Evolutionary conservation across 2,329 filamentous ascomycete species (phyloP).

Genomic region (Saccharata proteae): DNA sequence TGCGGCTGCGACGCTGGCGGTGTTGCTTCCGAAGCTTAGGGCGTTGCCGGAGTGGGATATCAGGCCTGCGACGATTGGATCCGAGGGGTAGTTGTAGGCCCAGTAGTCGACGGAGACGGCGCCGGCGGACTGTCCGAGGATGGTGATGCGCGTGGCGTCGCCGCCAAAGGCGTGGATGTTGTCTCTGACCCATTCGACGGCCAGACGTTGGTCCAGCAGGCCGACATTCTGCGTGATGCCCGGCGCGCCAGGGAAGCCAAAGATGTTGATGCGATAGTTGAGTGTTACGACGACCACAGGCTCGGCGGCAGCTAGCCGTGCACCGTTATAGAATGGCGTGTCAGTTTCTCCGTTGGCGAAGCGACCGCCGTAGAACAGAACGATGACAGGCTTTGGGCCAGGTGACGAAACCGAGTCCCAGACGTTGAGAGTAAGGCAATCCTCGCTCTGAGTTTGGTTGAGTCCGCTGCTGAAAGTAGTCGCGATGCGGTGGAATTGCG

Average conservation of each 20-base stretch:
- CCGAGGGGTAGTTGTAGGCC: conserved; percentile 33
- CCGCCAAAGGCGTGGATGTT: conserved; percentile 33
- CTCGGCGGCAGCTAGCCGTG: conserved; percentile 10
- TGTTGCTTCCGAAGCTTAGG: conserved; percentile 19
- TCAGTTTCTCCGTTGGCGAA: conserved; percentile 8
- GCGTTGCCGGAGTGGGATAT: conserved; percentile 38
- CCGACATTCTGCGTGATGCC: conserved; percentile 19
- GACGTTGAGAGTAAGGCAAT: conserved; percentile 23
- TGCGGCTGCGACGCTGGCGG: conserved; percentile 14
- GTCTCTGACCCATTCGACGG: conserved; percentile 28
- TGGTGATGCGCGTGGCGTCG: conserved; percentile 32
- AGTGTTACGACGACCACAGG: conserved; percentile 11
- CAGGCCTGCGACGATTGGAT: conserved; percentile 38
- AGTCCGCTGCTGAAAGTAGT: conserved; percentile 1
- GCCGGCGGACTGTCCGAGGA: conserved; percentile 13
- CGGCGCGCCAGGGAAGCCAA: conserved; percentile 17
- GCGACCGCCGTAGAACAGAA: conserved; percentile 7
- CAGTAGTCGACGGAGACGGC: conserved; percentile 29
- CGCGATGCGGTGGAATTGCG: not conserved
- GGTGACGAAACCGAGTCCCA: conserved; percentile 18
- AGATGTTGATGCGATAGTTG: conserved; percentile 25
- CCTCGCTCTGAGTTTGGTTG: conserved; percentile 12
- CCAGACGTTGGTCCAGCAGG: conserved; percentile 25
- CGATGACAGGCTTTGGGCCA: conserved; percentile 16
- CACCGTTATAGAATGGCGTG: conserved; percentile 4